Conservation (phyloP, 306 rosid species). For the Cucumis hystrix region DNA sequence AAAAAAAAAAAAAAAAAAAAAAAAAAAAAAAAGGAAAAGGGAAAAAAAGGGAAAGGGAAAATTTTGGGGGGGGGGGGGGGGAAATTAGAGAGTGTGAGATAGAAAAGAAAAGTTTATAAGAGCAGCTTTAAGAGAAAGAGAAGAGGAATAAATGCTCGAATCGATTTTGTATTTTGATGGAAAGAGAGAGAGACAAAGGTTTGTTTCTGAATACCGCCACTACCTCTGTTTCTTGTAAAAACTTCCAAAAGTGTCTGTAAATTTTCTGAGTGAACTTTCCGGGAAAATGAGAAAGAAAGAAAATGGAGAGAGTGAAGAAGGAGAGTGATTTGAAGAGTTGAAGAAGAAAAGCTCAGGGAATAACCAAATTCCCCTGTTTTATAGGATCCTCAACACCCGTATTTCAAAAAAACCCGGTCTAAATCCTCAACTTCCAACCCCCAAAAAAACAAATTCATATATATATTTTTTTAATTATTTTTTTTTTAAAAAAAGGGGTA, state of each 20-base stretch:
- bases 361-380: constrained; percentile 22
- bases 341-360: constrained; percentile 6
- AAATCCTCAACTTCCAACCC: neutral
- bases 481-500: no score
- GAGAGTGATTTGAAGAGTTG: neutral
- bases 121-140: constrained; percentile 2
- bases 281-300: neutral
- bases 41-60: neutral
- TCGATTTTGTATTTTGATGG: neutral
- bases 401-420: constrained; percentile 22
- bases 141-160: constrained; percentile 1
- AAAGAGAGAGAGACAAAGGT: constrained; percentile 1
- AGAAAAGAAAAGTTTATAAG: neutral
- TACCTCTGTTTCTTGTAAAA: neutral
- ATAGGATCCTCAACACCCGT: constrained; percentile 40
- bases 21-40: neutral
- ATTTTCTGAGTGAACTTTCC: neutral
- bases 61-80: neutral
- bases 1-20: neutral
- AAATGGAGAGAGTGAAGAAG: neutral
- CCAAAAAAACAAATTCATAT: no score
- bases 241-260: neutral
- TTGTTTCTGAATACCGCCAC: neutral
- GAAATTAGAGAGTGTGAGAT: neutral
- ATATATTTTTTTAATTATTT: no score